Percentiles rank a stretch among this genome's conserved stretches.
Evolutionary conservation across 1,139 yeast species (phyloP).

Genomic region (Sugiyamaella novakii): DNA sequence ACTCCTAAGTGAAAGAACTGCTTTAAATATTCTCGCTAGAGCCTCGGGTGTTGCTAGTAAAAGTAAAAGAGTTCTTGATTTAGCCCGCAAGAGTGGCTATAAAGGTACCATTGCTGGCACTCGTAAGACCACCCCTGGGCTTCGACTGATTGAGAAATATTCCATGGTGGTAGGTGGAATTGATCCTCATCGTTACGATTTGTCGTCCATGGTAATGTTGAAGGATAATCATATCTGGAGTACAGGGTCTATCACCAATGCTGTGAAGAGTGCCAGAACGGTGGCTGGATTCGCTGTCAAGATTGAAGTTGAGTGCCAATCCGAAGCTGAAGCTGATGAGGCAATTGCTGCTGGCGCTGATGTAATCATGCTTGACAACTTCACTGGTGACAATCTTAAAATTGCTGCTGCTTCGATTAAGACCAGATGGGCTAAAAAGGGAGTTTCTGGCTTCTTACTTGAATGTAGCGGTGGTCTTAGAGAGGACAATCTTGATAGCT

Average conservation of each 20-base stretch:
- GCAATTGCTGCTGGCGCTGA: conserved; percentile 96
- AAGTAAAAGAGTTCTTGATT: conserved; percentile 56
- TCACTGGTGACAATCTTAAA: conserved; percentile 65
- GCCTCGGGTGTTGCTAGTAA: conserved; percentile 87
- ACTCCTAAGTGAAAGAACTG: conserved; percentile 81
- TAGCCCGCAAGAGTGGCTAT: conserved; percentile 74
- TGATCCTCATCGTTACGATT: conserved; percentile 88
- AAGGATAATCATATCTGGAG: conserved; percentile 94
- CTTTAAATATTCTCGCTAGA: conserved; percentile 78
- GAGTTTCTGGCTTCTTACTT: conserved; percentile 57
- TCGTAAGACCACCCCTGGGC: conserved; percentile 95
- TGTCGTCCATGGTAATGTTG: conserved; percentile 93
- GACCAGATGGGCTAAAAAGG: conserved; percentile 53
- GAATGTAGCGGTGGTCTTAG: conserved; percentile 95
- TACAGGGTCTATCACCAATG: conserved; percentile 85
- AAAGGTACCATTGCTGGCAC: conserved; percentile 93
- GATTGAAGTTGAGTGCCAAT: conserved; percentile 88
- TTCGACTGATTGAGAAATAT: conserved; percentile 83
- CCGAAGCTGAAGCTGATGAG: conserved; percentile 82
- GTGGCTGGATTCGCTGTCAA: conserved; percentile 90
- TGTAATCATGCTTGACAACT: conserved; percentile 92
- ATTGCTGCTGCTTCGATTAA: conserved; percentile 67
- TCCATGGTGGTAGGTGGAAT: conserved; percentile 96
- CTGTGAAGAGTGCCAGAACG: conserved; percentile 71
- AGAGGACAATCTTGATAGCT: conserved; percentile 62